Evolutionary conservation across 768 basidiomycete species (phyloP), one percentile per base, ranked within the genome.

Genomic region (Lentinula lateritia): DNA sequence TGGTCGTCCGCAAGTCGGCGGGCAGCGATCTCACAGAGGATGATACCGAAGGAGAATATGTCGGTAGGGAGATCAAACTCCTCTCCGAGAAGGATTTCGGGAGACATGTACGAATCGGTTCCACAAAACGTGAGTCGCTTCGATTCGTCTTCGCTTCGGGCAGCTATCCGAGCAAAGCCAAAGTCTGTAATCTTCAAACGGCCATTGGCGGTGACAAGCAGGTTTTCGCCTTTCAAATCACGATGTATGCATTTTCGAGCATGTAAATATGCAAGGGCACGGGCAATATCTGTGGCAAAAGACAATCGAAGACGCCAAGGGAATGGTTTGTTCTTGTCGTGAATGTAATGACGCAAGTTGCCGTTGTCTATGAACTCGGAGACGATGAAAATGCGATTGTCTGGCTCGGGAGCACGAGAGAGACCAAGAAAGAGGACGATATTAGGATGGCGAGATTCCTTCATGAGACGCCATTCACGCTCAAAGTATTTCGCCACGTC

Each of bases 111-210:
- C 5, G 93, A 90, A 68, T 93, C 90, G 2, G 90, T 92, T n/a
- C 90, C 91, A 63, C 88, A 91, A 73, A 93, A 93, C 0, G 92
- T 93, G 48, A 93, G 81, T 4, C 91, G 83, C 69, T 89, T 91
- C 58, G 80, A 83, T 75, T 98, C 96, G 65, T 95, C 95, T 61
- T 87, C 92, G 67, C 92, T 96, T 45, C 90, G 83, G 0, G 94
- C 94, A 0, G 93, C 93, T 67, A 98, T 97, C 39, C 96, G 84
- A 4, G 95, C 94, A 67, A 98, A 96, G 1, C 96, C 96, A 74
- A 99, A 99, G 70, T 99, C 96, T n/a, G 95, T 97, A 67, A 98
- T 89, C 78, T 98, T 99, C 69, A 98, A 81, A 48, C 96, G 86
- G 20, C 93, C 92, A 68, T 99, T 99, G 41, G 88, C 76, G 0